phyloP scores from a whole-genome alignment of 305 asterid species.

The Fraxinus sp. region DNA sequence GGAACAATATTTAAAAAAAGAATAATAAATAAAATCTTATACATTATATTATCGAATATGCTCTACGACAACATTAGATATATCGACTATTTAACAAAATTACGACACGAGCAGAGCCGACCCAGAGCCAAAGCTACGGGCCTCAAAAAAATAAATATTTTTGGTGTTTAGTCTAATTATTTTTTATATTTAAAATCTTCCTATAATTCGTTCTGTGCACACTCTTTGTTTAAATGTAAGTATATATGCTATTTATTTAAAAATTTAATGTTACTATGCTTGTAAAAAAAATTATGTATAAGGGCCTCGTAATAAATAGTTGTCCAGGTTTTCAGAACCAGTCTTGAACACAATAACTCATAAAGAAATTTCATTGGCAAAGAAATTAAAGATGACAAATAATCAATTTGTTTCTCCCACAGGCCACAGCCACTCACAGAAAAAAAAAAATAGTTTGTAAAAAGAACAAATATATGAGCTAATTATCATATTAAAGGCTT shows the following conservation, averaged over 20 bases:
- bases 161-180: not conserved
- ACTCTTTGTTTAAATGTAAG: not conserved
- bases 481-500: conserved; percentile 13
- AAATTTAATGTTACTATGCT: no score
- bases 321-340: not conserved
- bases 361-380: not conserved
- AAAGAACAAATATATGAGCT: conserved; percentile 7
- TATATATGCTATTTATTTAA: not conserved
- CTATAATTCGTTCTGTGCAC: not conserved
- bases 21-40: not conserved
- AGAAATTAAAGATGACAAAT: not conserved
- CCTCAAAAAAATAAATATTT: no score
- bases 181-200: no score
- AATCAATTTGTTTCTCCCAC: not conserved
- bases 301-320: not conserved
- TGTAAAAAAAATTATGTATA: not conserved
- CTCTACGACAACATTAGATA: not conserved
- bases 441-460: not conserved
- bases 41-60: not conserved
- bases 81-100: not conserved
- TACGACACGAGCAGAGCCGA: not conserved
- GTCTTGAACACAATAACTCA: not conserved
- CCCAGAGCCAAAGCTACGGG: no score
- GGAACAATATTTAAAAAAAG: not conserved
- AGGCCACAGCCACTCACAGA: not conserved